Evolutionary conservation across 78 protist species (phyloP), one percentile per base, ranked within the genome.

Genomic region (Dictyostelium purpureum): DNA sequence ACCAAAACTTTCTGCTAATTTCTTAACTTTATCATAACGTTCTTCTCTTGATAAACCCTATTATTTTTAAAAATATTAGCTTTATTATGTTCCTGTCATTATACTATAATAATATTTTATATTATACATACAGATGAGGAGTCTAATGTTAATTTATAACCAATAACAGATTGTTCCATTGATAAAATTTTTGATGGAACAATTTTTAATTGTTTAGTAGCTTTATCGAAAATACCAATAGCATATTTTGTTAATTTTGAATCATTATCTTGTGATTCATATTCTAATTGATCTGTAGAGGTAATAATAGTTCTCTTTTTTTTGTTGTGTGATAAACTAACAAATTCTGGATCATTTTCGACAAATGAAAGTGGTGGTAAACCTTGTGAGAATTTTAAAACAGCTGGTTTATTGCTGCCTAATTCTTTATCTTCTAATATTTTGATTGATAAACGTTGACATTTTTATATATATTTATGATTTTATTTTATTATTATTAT

Each of bases 1-100:
- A 56, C 91, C 91, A 73, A 85, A 85, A 57, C 81, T 73, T 1
- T 71, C 67, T 7, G 91, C 77, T 33, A 85, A 51, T 73, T 56
- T 52, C 63, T 85, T 85, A 28, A 45, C 14, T 40, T 73, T 67
- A 70, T 56, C 52, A 71, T 77, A 73, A 52, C 81, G 28, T 24
- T 38, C 54, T 73, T 85, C 81, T 59, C 26, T 56, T 35, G 67
- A 51, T 10, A 52, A 2, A n/a, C 43, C 70, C 28, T 31, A 10
- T 61, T 63, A 7, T 49, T 14, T 49, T 7, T 49, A 49, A 14
- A 11, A 49, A 14, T 7, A 49, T 49, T 21, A 19, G 33, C 54
- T 14, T 26, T 59, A 59, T 4, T 26, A 21, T 59, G 18, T 65
- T 18, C 11, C 11, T 49, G 18, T 11, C 11, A 11, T 18, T 11